A percentile compares a stretch with the other conserved stretches of the same genome.
These are phyloP conservation scores for Apiospora saccharicola DNA, from an alignment of 2,329 filamentous ascomycete species.

Conservation along the genomic window DNA sequence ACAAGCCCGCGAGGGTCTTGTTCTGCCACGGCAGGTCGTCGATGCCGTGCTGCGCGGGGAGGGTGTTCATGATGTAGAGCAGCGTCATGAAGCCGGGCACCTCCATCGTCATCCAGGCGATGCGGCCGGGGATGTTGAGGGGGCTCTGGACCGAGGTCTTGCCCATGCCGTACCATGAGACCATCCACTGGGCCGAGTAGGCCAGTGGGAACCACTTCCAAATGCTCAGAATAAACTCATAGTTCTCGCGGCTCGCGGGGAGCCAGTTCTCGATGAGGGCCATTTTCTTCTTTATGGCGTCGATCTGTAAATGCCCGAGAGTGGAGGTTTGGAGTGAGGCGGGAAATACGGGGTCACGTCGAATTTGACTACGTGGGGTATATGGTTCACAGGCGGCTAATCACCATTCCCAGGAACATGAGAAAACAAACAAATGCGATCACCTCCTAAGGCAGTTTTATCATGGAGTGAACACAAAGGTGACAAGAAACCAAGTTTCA, in stretches of 20 bases:
- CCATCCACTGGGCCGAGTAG: slow-evolving; percentile 75
- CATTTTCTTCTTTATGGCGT: slow-evolving; percentile 43
- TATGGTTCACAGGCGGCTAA: not conserved
- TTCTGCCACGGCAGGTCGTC: slow-evolving; percentile 76
- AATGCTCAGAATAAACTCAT: slow-evolving; percentile 44
- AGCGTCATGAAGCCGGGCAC: slow-evolving; percentile 77
- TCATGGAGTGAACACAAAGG: not conserved
- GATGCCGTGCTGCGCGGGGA: slow-evolving; percentile 67
- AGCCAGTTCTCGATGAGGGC: slow-evolving; percentile 61
- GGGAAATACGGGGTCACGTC: not conserved
- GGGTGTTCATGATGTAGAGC: slow-evolving; percentile 77
- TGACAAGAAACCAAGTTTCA: not conserved
- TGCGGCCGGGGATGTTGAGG: slow-evolving; percentile 87
- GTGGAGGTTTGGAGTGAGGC: not conserved
- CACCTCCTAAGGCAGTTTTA: not conserved
- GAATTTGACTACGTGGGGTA: not conserved
- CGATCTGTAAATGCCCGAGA: not conserved
- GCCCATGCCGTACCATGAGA: slow-evolving; percentile 88
- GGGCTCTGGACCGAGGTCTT: slow-evolving; percentile 81
- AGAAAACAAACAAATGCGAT: not conserved
- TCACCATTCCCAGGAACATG: not conserved
- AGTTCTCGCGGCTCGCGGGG: slow-evolving; percentile 66
- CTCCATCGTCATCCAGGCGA: slow-evolving; percentile 92
- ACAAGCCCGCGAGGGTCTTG: slow-evolving; percentile 76
- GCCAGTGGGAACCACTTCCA: slow-evolving; percentile 42